Percentiles rank a stretch among this genome's conserved stretches.
Evolutionary conservation across 257 asterid genomes (phyloP).

Genomic region (Penstemon davidsonii): DNA sequence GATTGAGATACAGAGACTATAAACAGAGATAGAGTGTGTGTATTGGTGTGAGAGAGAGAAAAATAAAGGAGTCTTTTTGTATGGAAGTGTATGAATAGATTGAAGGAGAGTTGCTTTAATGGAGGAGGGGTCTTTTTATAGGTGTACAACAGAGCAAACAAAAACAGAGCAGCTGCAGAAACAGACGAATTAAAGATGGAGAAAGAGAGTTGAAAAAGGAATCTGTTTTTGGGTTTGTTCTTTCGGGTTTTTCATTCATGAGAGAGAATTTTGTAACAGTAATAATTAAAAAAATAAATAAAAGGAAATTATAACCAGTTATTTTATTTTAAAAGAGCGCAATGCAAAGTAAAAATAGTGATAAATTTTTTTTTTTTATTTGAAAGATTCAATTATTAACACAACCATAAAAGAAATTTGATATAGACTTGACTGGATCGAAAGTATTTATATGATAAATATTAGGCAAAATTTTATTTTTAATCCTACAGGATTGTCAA

Average conservation of each 20-base stretch:
- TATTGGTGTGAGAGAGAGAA: constrained; percentile 4
- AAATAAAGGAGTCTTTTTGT: neutral
- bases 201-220: constrained; percentile 37
- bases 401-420: too few species aligned
- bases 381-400: neutral
- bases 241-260: constrained; percentile 31
- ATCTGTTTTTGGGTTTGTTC: constrained; percentile 49
- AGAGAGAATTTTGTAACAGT: constrained; percentile 27
- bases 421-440: too few species aligned
- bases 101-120: constrained; percentile 30
- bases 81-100: constrained; percentile 19
- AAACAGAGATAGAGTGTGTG: neutral
- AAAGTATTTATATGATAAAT: too few species aligned
- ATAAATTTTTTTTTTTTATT: neutral
- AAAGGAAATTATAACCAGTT: neutral
- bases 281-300: neutral
- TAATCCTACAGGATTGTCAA: too few species aligned
- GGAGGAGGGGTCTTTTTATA: constrained; percentile 53
- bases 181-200: constrained; percentile 40
- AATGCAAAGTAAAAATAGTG: neutral
- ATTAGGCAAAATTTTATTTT: too few species aligned
- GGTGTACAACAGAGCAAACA: constrained; percentile 39
- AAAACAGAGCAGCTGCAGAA: constrained; percentile 28
- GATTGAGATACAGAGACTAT: neutral
- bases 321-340: neutral